Evolutionary conservation across 345 rosid genomes (phyloP).

Genomic region (Populus tremula): DNA sequence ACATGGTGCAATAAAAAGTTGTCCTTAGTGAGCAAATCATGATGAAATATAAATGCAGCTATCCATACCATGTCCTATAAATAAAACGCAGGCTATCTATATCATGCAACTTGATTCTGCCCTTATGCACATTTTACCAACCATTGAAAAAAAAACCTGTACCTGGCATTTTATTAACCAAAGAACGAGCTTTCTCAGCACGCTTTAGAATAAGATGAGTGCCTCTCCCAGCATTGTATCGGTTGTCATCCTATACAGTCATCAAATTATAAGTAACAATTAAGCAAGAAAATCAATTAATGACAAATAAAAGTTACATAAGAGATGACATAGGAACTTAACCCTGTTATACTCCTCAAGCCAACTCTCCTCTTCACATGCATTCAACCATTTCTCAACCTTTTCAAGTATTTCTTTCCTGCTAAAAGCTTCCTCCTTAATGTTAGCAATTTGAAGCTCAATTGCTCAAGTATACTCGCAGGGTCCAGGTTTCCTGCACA

Average conservation of each 20-base stretch:
- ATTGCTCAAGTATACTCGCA: slow-evolving; percentile 64
- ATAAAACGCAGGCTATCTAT: background rate
- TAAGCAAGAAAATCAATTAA: slow-evolving; percentile 13
- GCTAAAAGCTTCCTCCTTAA: slow-evolving; percentile 88
- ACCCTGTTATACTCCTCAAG: slow-evolving; percentile 98
- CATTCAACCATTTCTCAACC: slow-evolving; percentile 91
- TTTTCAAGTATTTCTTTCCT: slow-evolving; percentile 89
- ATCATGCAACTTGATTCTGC: background rate
- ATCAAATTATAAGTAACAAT: slow-evolving; percentile 15
- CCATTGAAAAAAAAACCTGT: background rate
- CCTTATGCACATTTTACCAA: background rate
- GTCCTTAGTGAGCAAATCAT: background rate
- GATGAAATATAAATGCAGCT: background rate
- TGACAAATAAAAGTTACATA: background rate
- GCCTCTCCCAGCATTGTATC: slow-evolving; percentile 96
- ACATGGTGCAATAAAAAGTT: background rate
- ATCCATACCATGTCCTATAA: background rate
- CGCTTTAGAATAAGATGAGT: slow-evolving; percentile 95
- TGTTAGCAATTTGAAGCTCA: slow-evolving; percentile 75
- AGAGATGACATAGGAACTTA: slow-evolving; percentile 20
- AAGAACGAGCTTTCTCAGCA: slow-evolving; percentile 95
- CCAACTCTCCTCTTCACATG: slow-evolving; percentile 98
- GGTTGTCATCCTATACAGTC: slow-evolving; percentile 73
- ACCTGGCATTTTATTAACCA: slow-evolving; percentile 95
- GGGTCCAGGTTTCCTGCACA: slow-evolving; percentile 65